Base-by-base conservation (phyloP, 805 yeast species). In the Lachancea quebecensis region DNA sequence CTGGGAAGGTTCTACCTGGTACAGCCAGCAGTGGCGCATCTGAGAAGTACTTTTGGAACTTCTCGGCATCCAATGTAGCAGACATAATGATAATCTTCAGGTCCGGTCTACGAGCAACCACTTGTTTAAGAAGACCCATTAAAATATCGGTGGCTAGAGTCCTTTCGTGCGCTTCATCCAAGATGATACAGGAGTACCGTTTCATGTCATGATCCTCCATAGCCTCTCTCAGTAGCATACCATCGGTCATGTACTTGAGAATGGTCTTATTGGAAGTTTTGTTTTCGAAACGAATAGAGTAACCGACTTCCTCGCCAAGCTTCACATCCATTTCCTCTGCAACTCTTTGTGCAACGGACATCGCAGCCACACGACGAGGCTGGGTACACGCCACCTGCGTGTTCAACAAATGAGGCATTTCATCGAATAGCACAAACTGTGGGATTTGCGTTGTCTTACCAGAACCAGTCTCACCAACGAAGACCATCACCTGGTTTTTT, bases 361-460 rank as follows among this genome's bases (percentile, higher is more conserved):
- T 91, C 14, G 99, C 98, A 15, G 99, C 99, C 54, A 91, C 98
- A 69, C 99, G 81, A 71, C 99, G 81, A 14, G 99, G 99, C 55
- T 77, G 91, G 0, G 98, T 90, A 79, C 96, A 90, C 1, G 96
- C 98, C 44, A 91, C 91, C 67, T 82, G 91, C 12, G 81, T 81
- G 4, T 91, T 90, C 42, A 70, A 69, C 53, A 88, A 70, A 58
- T 88, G 96, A 14, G 97, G 96, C 76, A 91, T 77, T 56, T 90
- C 98, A 63, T 93, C 97, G 58, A 78, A 88, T 7, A 71, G 55
- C 17, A 91, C 96, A 67, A 90, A 93, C 68, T 91, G 99, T 2
- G 99, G 98, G 51, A 91, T 90, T 70, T 91, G 99, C 0, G 99
- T 91, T 21, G 98, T 91, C 67, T 91, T 91, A 78, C 99, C 99